These are phyloP conservation scores for Starmera caribaea DNA, from an alignment of 805 yeast species.

Conservation along the genomic window DNA sequence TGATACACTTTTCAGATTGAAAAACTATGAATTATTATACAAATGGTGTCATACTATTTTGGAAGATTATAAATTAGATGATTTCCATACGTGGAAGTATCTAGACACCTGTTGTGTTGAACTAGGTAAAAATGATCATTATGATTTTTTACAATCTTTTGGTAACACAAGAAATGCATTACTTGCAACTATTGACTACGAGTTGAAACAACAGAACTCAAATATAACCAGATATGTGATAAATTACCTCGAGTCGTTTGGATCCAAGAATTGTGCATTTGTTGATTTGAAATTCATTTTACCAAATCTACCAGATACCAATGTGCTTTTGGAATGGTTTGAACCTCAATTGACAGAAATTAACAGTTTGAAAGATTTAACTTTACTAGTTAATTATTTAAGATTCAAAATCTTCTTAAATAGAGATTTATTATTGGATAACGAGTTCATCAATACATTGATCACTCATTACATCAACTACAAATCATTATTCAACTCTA, in stretches of 20 bases:
- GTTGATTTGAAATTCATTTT: constrained; percentile 39
- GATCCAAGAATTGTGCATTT: constrained; percentile 55
- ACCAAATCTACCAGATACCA: constrained; percentile 4
- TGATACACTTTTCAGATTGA: constrained; percentile 31
- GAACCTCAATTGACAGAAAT: constrained; percentile 12
- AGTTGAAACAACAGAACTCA: constrained; percentile 5
- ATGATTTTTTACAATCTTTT: constrained; percentile 25
- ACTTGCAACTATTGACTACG: constrained; percentile 42
- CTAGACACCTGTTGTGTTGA: constrained; percentile 35
- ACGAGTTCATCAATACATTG: constrained; percentile 21
- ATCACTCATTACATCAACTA: constrained; percentile 31
- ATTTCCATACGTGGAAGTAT: constrained; percentile 66
- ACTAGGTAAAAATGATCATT: constrained; percentile 14
- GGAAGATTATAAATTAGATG: constrained; percentile 47
- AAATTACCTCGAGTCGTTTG: constrained; percentile 30
- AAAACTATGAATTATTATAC: constrained; percentile 35
- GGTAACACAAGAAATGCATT: constrained; percentile 42
- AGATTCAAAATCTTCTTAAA: constrained; percentile 37
- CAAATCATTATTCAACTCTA: constrained; percentile 24
- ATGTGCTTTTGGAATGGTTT: constrained; percentile 13
- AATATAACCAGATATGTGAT: constrained; percentile 22
- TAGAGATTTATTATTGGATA: constrained; percentile 10
- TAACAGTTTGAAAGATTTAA: constrained; percentile 12
- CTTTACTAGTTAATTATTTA: constrained; percentile 30
- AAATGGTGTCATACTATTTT: constrained; percentile 32